Evolutionary conservation across 2,329 filamentous ascomycete genomes (phyloP).

Genomic region (Aspergillus viridinutans): DNA sequence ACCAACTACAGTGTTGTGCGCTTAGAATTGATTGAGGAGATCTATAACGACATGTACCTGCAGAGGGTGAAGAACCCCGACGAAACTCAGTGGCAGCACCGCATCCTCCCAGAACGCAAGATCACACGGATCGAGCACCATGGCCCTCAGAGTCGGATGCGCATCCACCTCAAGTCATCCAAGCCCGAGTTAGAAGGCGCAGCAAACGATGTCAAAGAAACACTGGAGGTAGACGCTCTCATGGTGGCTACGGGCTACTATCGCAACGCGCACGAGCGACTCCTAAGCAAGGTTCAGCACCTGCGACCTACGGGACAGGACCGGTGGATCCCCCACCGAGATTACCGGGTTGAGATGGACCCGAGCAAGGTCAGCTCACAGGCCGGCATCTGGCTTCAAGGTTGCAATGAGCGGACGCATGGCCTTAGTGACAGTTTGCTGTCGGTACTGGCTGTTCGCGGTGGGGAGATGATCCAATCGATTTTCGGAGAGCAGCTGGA

Average conservation of each 20-base stretch:
- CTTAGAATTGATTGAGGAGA: conserved; percentile 79
- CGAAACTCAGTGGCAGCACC: conserved; percentile 73
- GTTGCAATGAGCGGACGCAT: conserved; percentile 88
- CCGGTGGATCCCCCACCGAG: conserved; percentile 65
- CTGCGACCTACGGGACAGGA: conserved; percentile 59
- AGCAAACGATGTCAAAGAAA: conserved; percentile 49
- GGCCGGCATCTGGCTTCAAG: conserved; percentile 86
- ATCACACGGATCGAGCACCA: conserved; percentile 60
- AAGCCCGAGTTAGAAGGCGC: conserved; percentile 27
- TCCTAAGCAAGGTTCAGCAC: conserved; percentile 64
- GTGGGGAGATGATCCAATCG: conserved; percentile 71
- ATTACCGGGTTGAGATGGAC: conserved; percentile 74
- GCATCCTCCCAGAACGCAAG: conserved; percentile 67
- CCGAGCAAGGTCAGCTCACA: conserved; percentile 63
- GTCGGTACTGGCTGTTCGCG: conserved; percentile 70
- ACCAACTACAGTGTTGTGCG: conserved; percentile 96
- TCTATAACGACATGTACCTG: conserved; percentile 84
- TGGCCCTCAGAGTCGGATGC: conserved; percentile 49
- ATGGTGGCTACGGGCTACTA: conserved; percentile 86
- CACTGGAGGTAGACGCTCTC: conserved; percentile 71
- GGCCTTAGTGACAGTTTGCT: conserved; percentile 80
- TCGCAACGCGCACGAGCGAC: conserved; percentile 70
- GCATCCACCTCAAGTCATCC: conserved; percentile 56
- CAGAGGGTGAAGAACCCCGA: conserved; percentile 70
- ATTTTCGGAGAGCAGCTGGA: conserved; percentile 57